Percentiles rank a stretch among this genome's conserved stretches.
phyloP scores from a whole-genome alignment of 2,329 filamentous ascomycete genomes.

The Beauveria bassiana region DNA sequence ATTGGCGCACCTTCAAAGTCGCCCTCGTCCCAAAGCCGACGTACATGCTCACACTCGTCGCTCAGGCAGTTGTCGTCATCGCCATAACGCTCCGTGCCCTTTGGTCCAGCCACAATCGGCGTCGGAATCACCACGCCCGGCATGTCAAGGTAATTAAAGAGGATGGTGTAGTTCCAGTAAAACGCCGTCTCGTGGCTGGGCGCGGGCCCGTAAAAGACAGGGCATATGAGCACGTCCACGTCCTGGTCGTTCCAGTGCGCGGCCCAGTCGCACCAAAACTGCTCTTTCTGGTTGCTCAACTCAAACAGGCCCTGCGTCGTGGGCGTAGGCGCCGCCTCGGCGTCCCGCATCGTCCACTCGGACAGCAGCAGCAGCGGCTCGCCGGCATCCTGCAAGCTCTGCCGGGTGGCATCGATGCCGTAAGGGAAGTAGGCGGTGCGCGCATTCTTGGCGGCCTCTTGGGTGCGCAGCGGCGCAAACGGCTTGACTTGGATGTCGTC shows the following conservation, averaged over 20 bases:
- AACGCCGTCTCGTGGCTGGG: slow-evolving; percentile 27
- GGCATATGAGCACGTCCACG: slow-evolving; percentile 29
- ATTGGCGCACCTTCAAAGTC: slow-evolving; percentile 28
- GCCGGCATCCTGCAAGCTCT: slow-evolving; percentile 26
- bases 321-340: slow-evolving; percentile 18
- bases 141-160: slow-evolving; percentile 31
- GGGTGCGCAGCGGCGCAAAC: slow-evolving; percentile 25
- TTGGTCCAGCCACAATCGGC: slow-evolving; percentile 22
- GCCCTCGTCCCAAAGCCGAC: slow-evolving; percentile 23
- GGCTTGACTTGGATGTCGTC: slow-evolving; percentile 24
- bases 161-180: slow-evolving; percentile 30
- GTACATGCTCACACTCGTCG: slow-evolving; percentile 22
- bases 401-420: slow-evolving; percentile 25
- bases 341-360: slow-evolving; percentile 29
- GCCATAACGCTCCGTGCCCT: slow-evolving; percentile 17
- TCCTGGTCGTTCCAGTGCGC: slow-evolving; percentile 28
- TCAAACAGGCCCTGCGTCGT: slow-evolving; percentile 19
- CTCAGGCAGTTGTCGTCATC: slow-evolving; percentile 12
- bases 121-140: slow-evolving; percentile 29
- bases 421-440: slow-evolving; percentile 39
- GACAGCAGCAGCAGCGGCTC: slow-evolving; percentile 39
- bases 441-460: slow-evolving; percentile 25
- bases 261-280: slow-evolving; percentile 25
- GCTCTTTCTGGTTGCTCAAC: slow-evolving; percentile 22
- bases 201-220: slow-evolving; percentile 29